These are phyloP conservation scores for Gossypium turneri DNA, from an alignment of 345 rosid species.

Conservation along the genomic window DNA sequence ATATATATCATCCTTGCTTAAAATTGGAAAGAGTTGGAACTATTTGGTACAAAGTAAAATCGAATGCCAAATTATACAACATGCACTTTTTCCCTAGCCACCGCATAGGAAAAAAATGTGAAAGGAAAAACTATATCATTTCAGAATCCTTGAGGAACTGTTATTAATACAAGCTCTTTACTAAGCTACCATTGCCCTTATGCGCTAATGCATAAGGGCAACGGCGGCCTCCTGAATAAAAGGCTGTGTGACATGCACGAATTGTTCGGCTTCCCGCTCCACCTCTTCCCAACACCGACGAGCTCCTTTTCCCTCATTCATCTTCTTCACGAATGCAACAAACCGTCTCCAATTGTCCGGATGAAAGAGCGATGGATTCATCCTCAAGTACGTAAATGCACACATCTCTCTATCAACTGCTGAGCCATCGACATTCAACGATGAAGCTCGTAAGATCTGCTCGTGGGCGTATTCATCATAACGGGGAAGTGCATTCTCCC, in stretches of 20 bases:
- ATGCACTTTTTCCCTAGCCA: slow-evolving; percentile 15
- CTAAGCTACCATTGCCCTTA: not conserved
- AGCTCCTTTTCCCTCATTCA: slow-evolving; percentile 68
- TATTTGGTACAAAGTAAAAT: slow-evolving; percentile 1
- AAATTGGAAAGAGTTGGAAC: not conserved
- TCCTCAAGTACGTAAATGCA: too few relatives aligned
- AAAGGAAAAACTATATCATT: slow-evolving; percentile 24
- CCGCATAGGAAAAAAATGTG: slow-evolving; percentile 11
- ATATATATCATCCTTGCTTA: too few relatives aligned
- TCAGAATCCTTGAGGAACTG: not conserved
- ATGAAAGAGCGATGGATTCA: too few relatives aligned
- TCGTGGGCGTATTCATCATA: slow-evolving; percentile 70
- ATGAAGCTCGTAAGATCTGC: slow-evolving; percentile 72
- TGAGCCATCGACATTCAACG: too few relatives aligned
- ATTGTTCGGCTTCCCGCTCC: slow-evolving; percentile 91
- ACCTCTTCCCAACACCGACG: slow-evolving; percentile 66
- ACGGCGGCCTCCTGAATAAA: slow-evolving; percentile 72
- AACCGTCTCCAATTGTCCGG: too few relatives aligned
- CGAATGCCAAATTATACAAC: not conserved
- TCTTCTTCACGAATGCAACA: slow-evolving; percentile 87
- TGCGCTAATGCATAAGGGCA: slow-evolving; percentile 51
- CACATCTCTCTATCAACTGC: too few relatives aligned
- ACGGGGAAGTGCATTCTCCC: slow-evolving; percentile 70
- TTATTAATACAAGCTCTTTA: not conserved
- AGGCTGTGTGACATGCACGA: slow-evolving; percentile 69